A percentile compares a stretch with the other conserved stretches of the same genome.
These are phyloP conservation scores for Hanseniaspora vineae DNA, from an alignment of 805 yeast species.

Conservation along the genomic window DNA sequence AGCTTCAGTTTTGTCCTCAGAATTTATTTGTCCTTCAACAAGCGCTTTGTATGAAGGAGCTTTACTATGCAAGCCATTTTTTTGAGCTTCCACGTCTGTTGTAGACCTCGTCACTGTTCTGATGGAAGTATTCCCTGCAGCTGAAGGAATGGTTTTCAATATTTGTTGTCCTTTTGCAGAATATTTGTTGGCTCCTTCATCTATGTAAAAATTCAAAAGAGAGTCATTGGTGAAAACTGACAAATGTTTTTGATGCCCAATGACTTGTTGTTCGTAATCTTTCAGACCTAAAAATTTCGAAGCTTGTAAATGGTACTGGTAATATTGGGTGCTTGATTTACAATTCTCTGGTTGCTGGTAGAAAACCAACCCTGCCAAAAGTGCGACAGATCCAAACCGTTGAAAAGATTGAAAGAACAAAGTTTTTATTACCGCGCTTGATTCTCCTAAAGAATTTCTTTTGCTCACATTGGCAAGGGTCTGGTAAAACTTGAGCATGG, in stretches of 20 bases:
- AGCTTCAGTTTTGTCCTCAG: too few species aligned
- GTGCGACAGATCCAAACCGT: constrained; percentile 17
- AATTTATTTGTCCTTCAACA: too few species aligned
- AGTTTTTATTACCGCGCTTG: neutral
- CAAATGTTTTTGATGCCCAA: constrained; percentile 10
- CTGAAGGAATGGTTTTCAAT: constrained; percentile 5
- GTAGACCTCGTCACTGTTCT: too few species aligned
- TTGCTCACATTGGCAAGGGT: too few species aligned
- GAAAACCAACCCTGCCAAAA: constrained; percentile 21
- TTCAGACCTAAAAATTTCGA: constrained; percentile 15
- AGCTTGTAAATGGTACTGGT: constrained; percentile 19
- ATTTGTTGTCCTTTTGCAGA: constrained; percentile 20
- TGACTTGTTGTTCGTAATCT: constrained; percentile 17
- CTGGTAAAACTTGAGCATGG: neutral
- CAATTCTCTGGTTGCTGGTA: constrained; percentile 12
- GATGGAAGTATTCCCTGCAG: neutral
- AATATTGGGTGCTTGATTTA: constrained; percentile 13
- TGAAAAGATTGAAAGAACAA: constrained; percentile 8
- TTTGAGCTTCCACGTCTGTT: too few species aligned
- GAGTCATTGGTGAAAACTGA: constrained; percentile 17
- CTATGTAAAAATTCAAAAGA: constrained; percentile 21
- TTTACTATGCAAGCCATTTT: too few species aligned
- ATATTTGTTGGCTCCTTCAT: constrained; percentile 18
- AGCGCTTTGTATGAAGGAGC: too few species aligned
- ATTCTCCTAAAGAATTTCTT: too few species aligned